Base-by-base conservation (phyloP, 2,329 filamentous ascomycete species). In the Trichoderma breve region DNA sequence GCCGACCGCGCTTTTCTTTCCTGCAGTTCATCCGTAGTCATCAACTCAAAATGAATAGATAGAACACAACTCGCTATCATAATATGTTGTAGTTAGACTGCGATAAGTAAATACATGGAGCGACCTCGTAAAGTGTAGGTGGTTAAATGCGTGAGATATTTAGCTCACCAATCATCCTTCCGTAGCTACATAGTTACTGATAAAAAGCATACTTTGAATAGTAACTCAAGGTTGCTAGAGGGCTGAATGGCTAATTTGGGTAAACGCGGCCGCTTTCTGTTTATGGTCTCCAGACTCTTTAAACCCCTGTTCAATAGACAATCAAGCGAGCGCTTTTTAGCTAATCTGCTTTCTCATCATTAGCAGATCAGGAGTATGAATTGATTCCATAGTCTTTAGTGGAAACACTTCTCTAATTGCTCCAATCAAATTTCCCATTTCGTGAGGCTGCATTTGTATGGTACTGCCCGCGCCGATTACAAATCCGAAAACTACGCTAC, bases 261-360 rank as follows among this genome's bases (percentile, higher is more conserved):
- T 53, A 53, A 5, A 11, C 6, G 47, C 47, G 21, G 47, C 47
- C n/a, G 9, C 43, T 21, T 47, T 30, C 51, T 14, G 21, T 55
- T 26, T 55, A 26, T 55, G 11, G 21, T 26, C 24, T 28, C 51
- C 18, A 30, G 8, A 24, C 30, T 11, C 32, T 55, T 26, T 9
- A 39, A 3, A 39, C 12, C 28, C 18, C 39, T 24, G 26, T n/a
- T 11, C 18, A 12, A 18, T 3, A 9, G 18, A 6, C 21, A 39
- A 28, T n/a, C n/a, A 24, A 65, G 26, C n/a, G 60, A 57, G 21
- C 51, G 12, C 28, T 53, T 34, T 9, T 34, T 34, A 32, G n/a
- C 15, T 30, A 36, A 57, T 11, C 9, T 58, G 65, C 65, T 68
- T 68, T 68, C 65, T 68, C 53, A 68, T 39, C 65, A 58, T 68